Conservation (phyloP, 805 yeast genomes). For the Metahyphopichia silvanorum region DNA sequence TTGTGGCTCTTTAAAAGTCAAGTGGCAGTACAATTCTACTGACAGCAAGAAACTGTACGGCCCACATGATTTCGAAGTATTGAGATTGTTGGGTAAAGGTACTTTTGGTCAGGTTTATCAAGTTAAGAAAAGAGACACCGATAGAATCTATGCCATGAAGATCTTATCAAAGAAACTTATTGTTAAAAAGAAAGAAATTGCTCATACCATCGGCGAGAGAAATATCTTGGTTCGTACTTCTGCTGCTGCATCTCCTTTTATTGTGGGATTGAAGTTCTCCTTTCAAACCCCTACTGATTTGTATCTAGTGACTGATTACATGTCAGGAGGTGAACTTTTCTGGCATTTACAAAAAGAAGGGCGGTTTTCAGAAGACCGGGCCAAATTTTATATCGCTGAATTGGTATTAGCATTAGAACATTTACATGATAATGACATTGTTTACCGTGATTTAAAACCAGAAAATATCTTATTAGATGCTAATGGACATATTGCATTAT, state of each 20-base stretch:
- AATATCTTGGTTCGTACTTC: conserved; percentile 92
- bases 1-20: conserved; percentile 72
- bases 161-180: conserved; percentile 91
- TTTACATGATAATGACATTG: conserved; percentile 91
- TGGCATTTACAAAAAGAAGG: conserved; percentile 98
- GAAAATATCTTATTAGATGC: conserved; percentile 95
- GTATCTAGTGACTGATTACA: conserved; percentile 91
- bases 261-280: conserved; percentile 92
- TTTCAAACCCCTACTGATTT: conserved; percentile 94
- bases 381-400: conserved; percentile 96
- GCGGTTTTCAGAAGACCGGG: conserved; percentile 86
- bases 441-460: conserved; percentile 95
- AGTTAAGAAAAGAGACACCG: conserved; percentile 86
- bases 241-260: conserved; percentile 83
- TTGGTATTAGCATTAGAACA: conserved; percentile 90
- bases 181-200: conserved; percentile 95
- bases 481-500: conserved; percentile 93
- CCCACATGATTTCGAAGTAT: conserved; percentile 91
- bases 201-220: conserved; percentile 97
- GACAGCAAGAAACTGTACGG: conserved; percentile 78
- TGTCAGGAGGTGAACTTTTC: conserved; percentile 97
- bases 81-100: conserved; percentile 89
- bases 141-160: conserved; percentile 95
- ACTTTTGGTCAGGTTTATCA: conserved; percentile 98
- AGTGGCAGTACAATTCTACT: conserved; percentile 63